Conservation (phyloP, 179 eudicot species). For the Spergularia azorica region DNA sequence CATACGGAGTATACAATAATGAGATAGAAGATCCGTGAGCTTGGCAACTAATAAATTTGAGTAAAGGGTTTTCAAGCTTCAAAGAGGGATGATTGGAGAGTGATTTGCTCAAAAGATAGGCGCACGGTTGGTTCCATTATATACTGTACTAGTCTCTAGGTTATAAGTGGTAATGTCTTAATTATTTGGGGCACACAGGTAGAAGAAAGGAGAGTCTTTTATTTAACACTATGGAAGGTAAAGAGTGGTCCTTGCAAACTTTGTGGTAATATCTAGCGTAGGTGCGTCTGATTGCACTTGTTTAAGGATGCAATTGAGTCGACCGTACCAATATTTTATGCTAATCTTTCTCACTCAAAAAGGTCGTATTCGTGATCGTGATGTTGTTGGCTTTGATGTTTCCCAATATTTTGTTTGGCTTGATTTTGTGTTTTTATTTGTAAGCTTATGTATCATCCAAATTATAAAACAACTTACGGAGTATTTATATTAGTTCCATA, state of each 20-base stretch:
- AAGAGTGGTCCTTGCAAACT: slow-evolving; percentile 24
- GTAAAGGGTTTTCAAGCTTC: slow-evolving; percentile 5
- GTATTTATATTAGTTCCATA: no score
- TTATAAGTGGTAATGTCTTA: slow-evolving; percentile 22
- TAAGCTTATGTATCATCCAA: no score
- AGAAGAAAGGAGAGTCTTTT: not conserved
- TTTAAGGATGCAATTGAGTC: slow-evolving; percentile 18
- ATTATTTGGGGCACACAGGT: slow-evolving; percentile 23
- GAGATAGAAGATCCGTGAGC: no score
- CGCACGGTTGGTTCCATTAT: slow-evolving; percentile 28
- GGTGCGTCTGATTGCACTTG: slow-evolving; percentile 11
- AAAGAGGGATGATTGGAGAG: slow-evolving; percentile 32
- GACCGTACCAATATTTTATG: slow-evolving; percentile 6
- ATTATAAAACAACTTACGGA: no score
- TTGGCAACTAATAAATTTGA: not conserved
- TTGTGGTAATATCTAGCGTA: not conserved
- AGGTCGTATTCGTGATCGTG: no score
- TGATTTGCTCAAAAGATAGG: slow-evolving; percentile 25
- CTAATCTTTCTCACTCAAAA: not conserved
- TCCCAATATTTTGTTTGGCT: no score
- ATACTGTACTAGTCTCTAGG: not conserved
- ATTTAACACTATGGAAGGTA: slow-evolving; percentile 20
- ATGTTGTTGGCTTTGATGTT: no score
- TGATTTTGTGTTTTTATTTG: no score
- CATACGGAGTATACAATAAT: not conserved